These are phyloP conservation scores for Nakazawaea ambrosiae DNA, from an alignment of 805 yeast species.

Conservation along the genomic window DNA sequence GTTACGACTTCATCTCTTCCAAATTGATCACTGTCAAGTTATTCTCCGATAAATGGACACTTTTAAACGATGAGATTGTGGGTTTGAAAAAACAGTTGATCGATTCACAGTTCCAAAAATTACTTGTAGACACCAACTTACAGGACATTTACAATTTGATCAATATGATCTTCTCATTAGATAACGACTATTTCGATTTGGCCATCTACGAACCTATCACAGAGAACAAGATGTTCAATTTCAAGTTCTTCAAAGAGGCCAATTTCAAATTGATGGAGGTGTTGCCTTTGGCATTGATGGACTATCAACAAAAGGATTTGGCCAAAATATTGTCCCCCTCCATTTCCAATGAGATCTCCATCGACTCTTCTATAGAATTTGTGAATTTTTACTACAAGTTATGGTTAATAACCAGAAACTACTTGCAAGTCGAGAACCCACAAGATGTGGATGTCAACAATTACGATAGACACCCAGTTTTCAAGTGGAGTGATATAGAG, in stretches of 20 bases:
- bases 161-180: slow-evolving; percentile 65
- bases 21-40: slow-evolving; percentile 42
- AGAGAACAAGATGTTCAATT: slow-evolving; percentile 51
- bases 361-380: slow-evolving; percentile 41
- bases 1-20: slow-evolving; percentile 49
- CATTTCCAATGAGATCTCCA: slow-evolving; percentile 48
- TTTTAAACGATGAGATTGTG: slow-evolving; percentile 27
- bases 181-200: slow-evolving; percentile 51
- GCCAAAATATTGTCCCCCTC: slow-evolving; percentile 58
- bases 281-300: slow-evolving; percentile 56
- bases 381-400: slow-evolving; percentile 40
- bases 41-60: slow-evolving; percentile 30
- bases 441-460: slow-evolving; percentile 18
- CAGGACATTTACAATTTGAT: slow-evolving; percentile 55
- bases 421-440: slow-evolving; percentile 22
- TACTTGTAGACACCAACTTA: slow-evolving; percentile 47
- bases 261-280: slow-evolving; percentile 40
- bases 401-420: slow-evolving; percentile 27
- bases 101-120: slow-evolving; percentile 35
- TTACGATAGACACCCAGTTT: slow-evolving; percentile 22
- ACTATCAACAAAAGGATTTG: slow-evolving; percentile 46
- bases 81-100: slow-evolving; percentile 32
- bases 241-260: slow-evolving; percentile 34
- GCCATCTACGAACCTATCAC: slow-evolving; percentile 57
- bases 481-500: slow-evolving; percentile 52